Conservation (phyloP, 805 yeast species). For the Candida caryicola region DNA sequence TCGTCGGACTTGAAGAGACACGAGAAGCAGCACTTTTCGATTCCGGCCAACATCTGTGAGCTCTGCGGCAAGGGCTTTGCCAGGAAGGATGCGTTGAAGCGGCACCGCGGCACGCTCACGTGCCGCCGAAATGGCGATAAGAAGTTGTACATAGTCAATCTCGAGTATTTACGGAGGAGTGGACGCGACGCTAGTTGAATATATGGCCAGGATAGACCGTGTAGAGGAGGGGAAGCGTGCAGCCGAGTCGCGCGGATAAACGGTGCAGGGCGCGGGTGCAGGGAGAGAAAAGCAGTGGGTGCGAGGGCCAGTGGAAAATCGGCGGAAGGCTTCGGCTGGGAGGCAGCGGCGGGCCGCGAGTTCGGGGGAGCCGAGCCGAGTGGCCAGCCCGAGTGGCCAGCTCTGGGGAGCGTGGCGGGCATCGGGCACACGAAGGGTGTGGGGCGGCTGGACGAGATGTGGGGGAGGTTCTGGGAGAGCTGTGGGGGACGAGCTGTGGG, state of each 20-base stretch:
- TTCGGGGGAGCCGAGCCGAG: no score
- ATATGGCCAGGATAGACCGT: not conserved
- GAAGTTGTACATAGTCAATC: slow-evolving; percentile 33
- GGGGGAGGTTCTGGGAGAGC: no score
- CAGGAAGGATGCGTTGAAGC: slow-evolving; percentile 73
- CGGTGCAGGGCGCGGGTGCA: not conserved
- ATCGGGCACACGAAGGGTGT: no score
- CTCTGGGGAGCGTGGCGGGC: no score
- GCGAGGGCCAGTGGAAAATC: no score
- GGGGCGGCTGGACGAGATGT: no score
- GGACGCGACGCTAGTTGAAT: no score
- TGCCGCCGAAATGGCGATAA: slow-evolving; percentile 70
- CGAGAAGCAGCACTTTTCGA: slow-evolving; percentile 68
- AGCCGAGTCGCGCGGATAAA: not conserved
- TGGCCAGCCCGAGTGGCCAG: no score
- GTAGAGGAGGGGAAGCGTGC: not conserved
- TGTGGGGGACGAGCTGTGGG: no score
- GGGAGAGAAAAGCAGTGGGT: no score
- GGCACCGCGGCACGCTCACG: slow-evolving; percentile 72
- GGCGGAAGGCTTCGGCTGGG: no score
- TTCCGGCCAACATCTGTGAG: slow-evolving; percentile 73
- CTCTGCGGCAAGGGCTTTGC: slow-evolving; percentile 82
- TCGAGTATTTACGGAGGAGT: slow-evolving; percentile 19
- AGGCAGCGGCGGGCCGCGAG: no score
- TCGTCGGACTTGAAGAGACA: slow-evolving; percentile 71